Evolutionary conservation across 495 filamentous ascomycete species (phyloP).

Genomic region (Penicillium atrosanguineum): DNA sequence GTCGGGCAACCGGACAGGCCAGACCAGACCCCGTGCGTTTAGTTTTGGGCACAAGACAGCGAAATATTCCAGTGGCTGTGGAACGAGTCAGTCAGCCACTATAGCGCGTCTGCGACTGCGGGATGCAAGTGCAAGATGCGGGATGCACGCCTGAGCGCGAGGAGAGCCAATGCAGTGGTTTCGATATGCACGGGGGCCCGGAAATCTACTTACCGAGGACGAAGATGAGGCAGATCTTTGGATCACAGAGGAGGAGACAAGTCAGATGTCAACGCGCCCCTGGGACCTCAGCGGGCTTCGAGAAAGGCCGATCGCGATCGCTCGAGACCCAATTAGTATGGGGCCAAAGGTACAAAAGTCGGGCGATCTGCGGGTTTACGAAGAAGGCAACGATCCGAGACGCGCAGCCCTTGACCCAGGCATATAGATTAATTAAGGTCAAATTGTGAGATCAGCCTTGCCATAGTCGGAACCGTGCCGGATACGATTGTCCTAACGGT

Average conservation of each 20-base stretch:
- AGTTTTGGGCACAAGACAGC: neutral
- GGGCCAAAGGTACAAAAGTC: neutral
- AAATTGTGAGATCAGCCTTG: constrained; percentile 28
- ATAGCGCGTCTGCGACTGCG: constrained; percentile 10
- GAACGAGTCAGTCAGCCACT: constrained; percentile 28
- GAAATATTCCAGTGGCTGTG: constrained; percentile 11
- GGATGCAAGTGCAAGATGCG: constrained; percentile 6
- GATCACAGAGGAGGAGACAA: constrained; percentile 8
- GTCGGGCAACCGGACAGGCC: neutral
- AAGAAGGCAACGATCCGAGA: constrained; percentile 26
- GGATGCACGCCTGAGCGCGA: constrained; percentile 16
- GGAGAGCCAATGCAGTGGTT: constrained; percentile 13
- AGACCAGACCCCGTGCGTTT: neutral
- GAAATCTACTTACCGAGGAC: constrained; percentile 19
- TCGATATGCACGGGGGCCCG: constrained; percentile 21
- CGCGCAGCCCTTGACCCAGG: neutral
- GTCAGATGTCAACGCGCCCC: constrained; percentile 18
- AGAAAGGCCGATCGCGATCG: constrained; percentile 21
- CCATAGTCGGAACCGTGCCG: constrained; percentile 16
- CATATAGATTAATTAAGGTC: constrained; percentile 12
- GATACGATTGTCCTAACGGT: constrained; percentile 22
- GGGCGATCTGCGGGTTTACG: constrained; percentile 16
- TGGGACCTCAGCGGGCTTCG: constrained; percentile 6
- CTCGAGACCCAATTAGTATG: constrained; percentile 8
- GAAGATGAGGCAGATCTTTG: constrained; percentile 5